Evolutionary conservation across 169 alveolate species (phyloP), one percentile per base, ranked within the genome.

Genomic region (Plasmodium berghei): DNA sequence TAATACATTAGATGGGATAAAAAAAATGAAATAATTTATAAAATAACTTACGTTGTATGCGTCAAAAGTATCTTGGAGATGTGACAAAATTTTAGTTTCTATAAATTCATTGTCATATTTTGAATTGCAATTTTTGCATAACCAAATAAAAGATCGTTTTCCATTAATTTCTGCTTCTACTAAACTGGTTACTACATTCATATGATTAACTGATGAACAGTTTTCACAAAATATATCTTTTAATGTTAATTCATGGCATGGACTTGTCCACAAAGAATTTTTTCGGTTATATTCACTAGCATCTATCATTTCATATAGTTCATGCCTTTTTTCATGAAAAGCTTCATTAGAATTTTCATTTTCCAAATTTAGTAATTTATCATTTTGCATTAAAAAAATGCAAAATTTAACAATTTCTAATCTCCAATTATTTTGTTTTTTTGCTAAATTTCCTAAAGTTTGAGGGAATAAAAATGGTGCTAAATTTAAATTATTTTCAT

Each of bases 331-430:
- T 83, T 93, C 96, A 69, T 93, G 75, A 34, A 80, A 80, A 28
- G 86, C 85, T 72, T 89, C 88, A 61, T 70, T 89, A 12, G 52
- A 66, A 48, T 89, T 74, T 61, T 85, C 91, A 72, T 85, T 85
- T 72, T 85, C 77, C 12, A 85, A 45, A 59, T 85, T 85, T 16
- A 85, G 62, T 24, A 72, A 62, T 66, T 90, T 85, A 74, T 93
- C 96, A 52, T 92, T 93, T 59, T 91, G 92, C 91, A 93, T 85
- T 22, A 92, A 72, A 64, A 90, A 89, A 22, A 90, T 56, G 18
- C 93, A 89, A 12, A 93, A 72, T 55, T 92, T 92, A n/a, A 93
- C 94, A 22, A 94, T 83, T 77, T 92, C 96, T 66, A 91, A 48
- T 49, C 91, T 88, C 96, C 96, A 93, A 62, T 89, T 88, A 46